Evolutionary conservation across 352 stramenopile species (phyloP).

Genomic region (Thraustochytrium striatum): DNA sequence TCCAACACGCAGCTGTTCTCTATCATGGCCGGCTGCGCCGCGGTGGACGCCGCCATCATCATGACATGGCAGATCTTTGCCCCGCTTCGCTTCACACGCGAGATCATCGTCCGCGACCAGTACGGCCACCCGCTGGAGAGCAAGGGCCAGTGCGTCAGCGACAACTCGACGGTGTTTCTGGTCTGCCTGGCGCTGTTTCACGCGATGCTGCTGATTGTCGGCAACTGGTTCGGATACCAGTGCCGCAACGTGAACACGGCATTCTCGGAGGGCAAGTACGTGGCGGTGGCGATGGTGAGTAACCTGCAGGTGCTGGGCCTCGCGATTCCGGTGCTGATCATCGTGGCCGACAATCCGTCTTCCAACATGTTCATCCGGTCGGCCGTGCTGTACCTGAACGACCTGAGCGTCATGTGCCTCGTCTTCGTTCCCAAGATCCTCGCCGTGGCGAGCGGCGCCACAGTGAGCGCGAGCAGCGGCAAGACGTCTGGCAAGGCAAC

Average conservation of each 20-base stretch:
- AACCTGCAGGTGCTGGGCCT: not conserved
- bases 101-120: not conserved
- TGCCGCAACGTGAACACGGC: not conserved
- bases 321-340: not conserved
- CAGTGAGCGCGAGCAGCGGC: too few species aligned
- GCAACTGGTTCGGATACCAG: not conserved
- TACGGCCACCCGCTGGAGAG: not conserved
- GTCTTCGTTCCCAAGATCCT: slow-evolving; percentile 2
- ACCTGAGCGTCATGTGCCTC: not conserved
- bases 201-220: not conserved
- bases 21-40: not conserved
- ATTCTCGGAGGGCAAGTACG: not conserved
- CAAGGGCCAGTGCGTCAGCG: not conserved
- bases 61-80: not conserved
- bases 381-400: not conserved
- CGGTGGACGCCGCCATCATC: not conserved
- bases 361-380: not conserved
- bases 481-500: too few species aligned
- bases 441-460: too few species aligned
- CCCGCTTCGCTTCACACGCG: not conserved
- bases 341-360: not conserved
- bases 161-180: not conserved
- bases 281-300: not conserved
- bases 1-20: not conserved
- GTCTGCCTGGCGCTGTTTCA: not conserved